Base-by-base conservation (phyloP, 805 yeast species). In the Candida anglica region DNA sequence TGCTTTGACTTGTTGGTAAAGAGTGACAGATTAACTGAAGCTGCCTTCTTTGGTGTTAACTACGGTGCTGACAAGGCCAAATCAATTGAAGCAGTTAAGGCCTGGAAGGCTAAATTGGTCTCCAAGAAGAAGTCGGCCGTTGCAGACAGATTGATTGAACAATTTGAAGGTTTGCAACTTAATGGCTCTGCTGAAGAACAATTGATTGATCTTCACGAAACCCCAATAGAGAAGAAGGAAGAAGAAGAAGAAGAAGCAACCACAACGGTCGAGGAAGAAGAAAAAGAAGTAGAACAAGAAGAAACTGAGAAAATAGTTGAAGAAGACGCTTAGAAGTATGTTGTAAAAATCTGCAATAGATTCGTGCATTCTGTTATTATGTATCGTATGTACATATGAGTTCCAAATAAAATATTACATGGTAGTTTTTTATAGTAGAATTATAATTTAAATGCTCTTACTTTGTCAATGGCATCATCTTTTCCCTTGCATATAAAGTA, bases 21-120 rank as follows among this genome's bases (percentile, higher is more conserved):
- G 50, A 73, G 86, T 34, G 85, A 76, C 24, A 76, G 95, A 54
- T 69, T 68, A 39, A 70, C 95, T 1, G 98, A 93, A 60, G 96
- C 96, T 20, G 75, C 96, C 2, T 55, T 93, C 41, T 74, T 93
- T 43, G 84, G 84, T 23, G 67, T 73, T 30, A 81, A 93, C 23
- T 93, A 87, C 53, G 78, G 79, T 27, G 48, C 49, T 15, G 43
- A 51, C 15, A 34, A 46, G 15, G 69, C 66, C 8, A 71, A 69
- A 38, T 56, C 79, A 18, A 55, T 64, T 19, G 56, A 62, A 16
- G 57, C 73, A 15, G 75, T 86, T 22, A 61, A 63, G 9, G 55
- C 63, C 37, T 91, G 98, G 98, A 85, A 84, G 58, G 57, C 66
- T 11, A 56, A 68, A 28, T 68, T 91, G 38, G 50, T 34, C 2